Conservation (phyloP, 176 grass and related monocot genomes). For the Bolboschoenus planiculmis region DNA sequence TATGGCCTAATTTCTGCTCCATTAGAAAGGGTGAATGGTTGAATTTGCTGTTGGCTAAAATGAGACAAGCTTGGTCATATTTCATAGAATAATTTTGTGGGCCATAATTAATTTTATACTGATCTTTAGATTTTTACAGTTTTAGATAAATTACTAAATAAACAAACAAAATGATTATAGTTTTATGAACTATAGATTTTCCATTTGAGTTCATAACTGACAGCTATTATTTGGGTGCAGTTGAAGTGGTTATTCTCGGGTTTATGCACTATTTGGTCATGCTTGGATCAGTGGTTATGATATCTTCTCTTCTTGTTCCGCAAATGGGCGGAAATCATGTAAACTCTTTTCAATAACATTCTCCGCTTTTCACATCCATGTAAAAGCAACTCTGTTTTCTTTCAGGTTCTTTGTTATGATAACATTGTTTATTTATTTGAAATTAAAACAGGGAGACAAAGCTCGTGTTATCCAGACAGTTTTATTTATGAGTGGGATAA, state of each 20-base stretch:
- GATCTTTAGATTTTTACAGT: background rate
- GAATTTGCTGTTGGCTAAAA: background rate
- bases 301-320: conserved; percentile 70
- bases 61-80: background rate
- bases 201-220: conserved; percentile 24
- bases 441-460: conserved; percentile 67
- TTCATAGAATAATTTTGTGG: background rate
- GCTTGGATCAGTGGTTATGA: conserved; percentile 88
- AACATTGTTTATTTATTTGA: background rate
- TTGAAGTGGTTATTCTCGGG: conserved; percentile 56
- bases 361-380: conserved; percentile 4
- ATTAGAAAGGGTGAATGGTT: background rate
- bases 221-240: conserved; percentile 41
- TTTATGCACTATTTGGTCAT: conserved; percentile 96
- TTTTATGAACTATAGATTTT: background rate
- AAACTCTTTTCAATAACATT: conserved; percentile 22
- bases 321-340: conserved; percentile 80
- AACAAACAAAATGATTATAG: background rate
- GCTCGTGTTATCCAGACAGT: conserved; percentile 83
- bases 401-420: conserved; percentile 21
- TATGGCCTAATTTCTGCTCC: background rate
- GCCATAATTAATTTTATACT: background rate
- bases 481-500: conserved; percentile 92
- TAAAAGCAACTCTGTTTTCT: background rate
- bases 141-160: background rate